Conservation (phyloP, 768 basidiomycete species). For the Xerocomus potaroensis region DNA sequence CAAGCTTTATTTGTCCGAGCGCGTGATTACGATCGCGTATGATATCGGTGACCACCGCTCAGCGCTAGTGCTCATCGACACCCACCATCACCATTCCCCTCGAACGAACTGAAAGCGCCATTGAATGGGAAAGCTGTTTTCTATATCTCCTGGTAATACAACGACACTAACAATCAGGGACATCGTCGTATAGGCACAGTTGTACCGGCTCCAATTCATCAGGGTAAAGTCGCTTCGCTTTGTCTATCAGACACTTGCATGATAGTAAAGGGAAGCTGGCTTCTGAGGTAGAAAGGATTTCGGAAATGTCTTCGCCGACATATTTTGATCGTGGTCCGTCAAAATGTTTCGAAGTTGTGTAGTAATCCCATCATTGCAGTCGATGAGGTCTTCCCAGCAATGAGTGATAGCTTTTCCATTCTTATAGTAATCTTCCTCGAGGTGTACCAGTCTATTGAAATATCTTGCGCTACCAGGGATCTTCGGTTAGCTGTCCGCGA, state of each 20-base stretch:
- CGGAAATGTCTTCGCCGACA: constrained; percentile 49
- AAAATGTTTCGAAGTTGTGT: constrained; percentile 36
- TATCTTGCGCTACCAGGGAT: constrained; percentile 38
- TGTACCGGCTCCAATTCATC: not conserved
- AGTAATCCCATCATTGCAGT: constrained; percentile 35
- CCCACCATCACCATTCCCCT: too few species aligned
- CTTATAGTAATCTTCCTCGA: constrained; percentile 51
- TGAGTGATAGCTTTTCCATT: constrained; percentile 38
- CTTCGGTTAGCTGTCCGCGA: constrained; percentile 2
- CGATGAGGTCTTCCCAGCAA: constrained; percentile 41
- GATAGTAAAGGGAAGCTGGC: constrained; percentile 13
- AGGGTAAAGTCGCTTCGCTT: not conserved
- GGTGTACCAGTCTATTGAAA: constrained; percentile 51
- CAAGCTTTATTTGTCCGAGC: not conserved
- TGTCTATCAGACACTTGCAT: constrained; percentile 5
- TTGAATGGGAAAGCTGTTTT: not conserved
- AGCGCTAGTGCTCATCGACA: too few species aligned
- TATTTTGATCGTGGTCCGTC: constrained; percentile 45
- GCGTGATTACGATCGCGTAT: too few species aligned
- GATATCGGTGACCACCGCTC: too few species aligned
- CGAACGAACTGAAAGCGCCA: too few species aligned
- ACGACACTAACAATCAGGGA: not conserved
- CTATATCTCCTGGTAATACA: constrained; percentile 1
- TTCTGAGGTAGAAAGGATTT: constrained; percentile 37
- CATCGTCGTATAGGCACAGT: not conserved